Evolutionary conservation across 192 early-diverging fungal genomes (phyloP).

Genomic region (Backusella tarrabulga): DNA sequence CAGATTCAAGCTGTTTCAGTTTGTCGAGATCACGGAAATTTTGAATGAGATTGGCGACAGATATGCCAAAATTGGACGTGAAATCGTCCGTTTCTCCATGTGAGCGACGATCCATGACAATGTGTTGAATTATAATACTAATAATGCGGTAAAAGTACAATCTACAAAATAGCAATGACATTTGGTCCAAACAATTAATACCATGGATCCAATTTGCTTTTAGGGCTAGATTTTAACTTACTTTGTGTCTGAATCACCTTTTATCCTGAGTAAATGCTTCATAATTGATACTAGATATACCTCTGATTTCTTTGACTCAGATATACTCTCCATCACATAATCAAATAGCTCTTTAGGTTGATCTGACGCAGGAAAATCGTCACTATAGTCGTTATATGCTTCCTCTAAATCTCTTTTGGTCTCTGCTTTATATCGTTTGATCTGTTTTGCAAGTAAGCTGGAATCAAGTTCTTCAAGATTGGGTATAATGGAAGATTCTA

Average conservation of each 20-base stretch:
- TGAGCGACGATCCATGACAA: constrained; percentile 69
- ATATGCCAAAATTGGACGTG: constrained; percentile 60
- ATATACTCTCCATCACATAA: constrained; percentile 58
- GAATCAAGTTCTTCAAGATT: constrained; percentile 49
- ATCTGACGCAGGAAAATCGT: constrained; percentile 58
- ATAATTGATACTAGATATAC: constrained; percentile 66
- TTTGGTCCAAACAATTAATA: not conserved
- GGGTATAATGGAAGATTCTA: constrained; percentile 58
- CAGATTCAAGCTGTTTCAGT: constrained; percentile 59
- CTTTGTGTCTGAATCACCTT: constrained; percentile 69
- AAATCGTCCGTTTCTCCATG: constrained; percentile 48
- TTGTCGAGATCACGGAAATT: constrained; percentile 75
- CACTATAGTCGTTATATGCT: constrained; percentile 44
- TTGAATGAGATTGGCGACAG: constrained; percentile 65
- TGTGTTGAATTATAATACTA: constrained; percentile 69
- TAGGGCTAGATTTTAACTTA: not conserved
- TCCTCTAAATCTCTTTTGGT: constrained; percentile 31
- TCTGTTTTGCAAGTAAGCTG: constrained; percentile 30
- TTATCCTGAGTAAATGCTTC: constrained; percentile 67
- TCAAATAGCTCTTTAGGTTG: constrained; percentile 69
- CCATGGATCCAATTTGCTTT: not conserved
- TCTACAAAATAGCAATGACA: constrained; percentile 32
- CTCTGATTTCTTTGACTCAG: constrained; percentile 55
- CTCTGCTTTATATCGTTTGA: constrained; percentile 14
- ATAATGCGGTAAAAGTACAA: constrained; percentile 74